These are phyloP conservation scores for Phialophora verrucosa DNA, from an alignment of 2,329 filamentous ascomycete genomes.

Conservation along the genomic window DNA sequence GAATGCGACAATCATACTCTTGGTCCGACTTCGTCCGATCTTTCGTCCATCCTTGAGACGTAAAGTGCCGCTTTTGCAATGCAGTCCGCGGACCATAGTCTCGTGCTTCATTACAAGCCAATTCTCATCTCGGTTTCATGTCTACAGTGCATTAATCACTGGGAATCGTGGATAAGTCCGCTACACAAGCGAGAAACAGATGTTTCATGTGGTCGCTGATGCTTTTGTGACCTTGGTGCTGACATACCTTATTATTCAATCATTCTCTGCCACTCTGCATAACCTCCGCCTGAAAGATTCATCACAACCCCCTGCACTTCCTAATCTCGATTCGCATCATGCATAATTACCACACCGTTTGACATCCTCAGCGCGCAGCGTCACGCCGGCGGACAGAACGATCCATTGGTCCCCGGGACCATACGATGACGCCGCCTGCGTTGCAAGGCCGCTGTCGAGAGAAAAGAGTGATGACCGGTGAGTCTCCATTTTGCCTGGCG, in stretches of 20 bases:
- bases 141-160: background rate
- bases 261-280: background rate
- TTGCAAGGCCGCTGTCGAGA: background rate
- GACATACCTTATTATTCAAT: background rate
- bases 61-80: background rate
- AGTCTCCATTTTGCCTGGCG: slow-evolving; percentile 2
- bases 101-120: background rate
- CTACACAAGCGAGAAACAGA: background rate
- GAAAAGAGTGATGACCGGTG: slow-evolving; percentile 8
- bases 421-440: background rate
- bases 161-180: background rate
- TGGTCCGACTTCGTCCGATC: background rate
- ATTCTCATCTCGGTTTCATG: background rate
- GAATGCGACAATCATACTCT: background rate
- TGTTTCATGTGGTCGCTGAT: too few relatives aligned
- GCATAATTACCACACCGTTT: background rate
- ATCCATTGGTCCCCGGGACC: background rate
- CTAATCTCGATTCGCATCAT: background rate
- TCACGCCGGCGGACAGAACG: background rate
- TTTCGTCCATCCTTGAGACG: slow-evolving; percentile 1
- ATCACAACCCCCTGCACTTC: background rate
- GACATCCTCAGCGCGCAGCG: background rate
- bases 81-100: background rate
- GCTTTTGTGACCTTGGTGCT: background rate
- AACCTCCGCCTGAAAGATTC: background rate